A percentile compares a stretch with the other conserved stretches of the same genome.
Conservation (phyloP, 192 early-diverging fungal genomes). For the Linderina pennispora region DNA sequence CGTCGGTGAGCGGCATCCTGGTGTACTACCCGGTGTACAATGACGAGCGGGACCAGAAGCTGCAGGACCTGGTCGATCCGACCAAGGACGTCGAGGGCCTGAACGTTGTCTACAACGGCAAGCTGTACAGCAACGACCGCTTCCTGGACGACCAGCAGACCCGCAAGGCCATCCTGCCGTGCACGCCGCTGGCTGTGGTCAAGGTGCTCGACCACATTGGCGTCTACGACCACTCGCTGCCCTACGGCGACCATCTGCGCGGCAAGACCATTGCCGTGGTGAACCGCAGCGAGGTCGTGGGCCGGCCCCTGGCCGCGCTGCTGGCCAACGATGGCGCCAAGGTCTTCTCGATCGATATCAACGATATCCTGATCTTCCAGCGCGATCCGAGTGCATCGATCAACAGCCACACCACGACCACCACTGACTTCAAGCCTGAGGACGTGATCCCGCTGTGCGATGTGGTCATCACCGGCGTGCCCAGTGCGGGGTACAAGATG, state of each 20-base stretch:
- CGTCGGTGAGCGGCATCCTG: constrained; percentile 87
- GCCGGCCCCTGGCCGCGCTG: constrained; percentile 92
- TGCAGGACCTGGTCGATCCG: constrained; percentile 84
- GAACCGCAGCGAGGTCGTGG: constrained; percentile 96
- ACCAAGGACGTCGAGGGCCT: constrained; percentile 97
- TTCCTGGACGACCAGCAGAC: constrained; percentile 75
- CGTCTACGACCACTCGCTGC: constrained; percentile 82
- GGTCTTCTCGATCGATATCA: constrained; percentile 92
- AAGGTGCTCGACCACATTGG: constrained; percentile 96
- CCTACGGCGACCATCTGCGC: constrained; percentile 91
- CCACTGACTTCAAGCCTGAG: constrained; percentile 64
- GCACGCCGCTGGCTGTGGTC: constrained; percentile 95
- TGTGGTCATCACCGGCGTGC: constrained; percentile 98
- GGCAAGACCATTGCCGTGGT: constrained; percentile 89
- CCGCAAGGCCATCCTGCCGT: constrained; percentile 95
- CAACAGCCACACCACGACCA: constrained; percentile 60
- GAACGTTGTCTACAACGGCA: constrained; percentile 90
- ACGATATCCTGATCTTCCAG: constrained; percentile 73
- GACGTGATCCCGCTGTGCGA: constrained; percentile 84
- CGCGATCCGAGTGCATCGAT: constrained; percentile 62
- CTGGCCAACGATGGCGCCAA: constrained; percentile 98
- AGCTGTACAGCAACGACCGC: constrained; percentile 95
- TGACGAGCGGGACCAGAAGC: constrained; percentile 86
- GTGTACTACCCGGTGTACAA: constrained; percentile 99
- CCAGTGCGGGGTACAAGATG: constrained; percentile 81